These are phyloP conservation scores for Epichloe baconii DNA, from an alignment of 2,329 filamentous ascomycete species.

Conservation along the genomic window DNA sequence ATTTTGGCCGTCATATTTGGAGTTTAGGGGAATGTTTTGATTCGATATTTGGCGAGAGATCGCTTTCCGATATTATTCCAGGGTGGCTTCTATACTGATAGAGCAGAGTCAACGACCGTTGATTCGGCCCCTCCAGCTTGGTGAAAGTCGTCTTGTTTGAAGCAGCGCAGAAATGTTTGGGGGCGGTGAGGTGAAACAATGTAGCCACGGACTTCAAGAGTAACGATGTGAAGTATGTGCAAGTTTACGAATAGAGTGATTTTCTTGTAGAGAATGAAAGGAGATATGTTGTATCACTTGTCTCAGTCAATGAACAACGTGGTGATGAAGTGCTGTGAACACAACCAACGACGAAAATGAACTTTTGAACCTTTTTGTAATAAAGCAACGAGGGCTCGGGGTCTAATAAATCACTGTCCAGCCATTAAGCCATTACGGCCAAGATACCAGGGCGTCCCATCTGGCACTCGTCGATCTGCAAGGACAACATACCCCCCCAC, in stretches of 20 bases:
- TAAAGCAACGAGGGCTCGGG: background rate
- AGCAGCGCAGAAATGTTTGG: no score
- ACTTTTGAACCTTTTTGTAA: background rate
- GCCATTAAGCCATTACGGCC: background rate
- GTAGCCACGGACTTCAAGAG: no score
- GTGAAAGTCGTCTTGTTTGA: no score
- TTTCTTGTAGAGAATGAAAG: background rate
- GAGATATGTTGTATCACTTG: no score
- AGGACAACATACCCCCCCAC: background rate
- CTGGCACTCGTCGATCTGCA: conserved; percentile 7
- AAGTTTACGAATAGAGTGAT: background rate
- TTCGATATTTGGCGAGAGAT: background rate
- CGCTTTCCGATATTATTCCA: background rate
- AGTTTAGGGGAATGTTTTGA: background rate
- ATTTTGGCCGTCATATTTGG: conserved; percentile 2
- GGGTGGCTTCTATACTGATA: background rate
- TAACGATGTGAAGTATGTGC: background rate
- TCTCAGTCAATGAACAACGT: background rate
- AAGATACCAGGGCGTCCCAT: conserved; percentile 3
- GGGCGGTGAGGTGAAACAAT: no score
- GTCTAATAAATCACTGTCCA: conserved; percentile 5
- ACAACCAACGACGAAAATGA: background rate
- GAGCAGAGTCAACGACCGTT: no score
- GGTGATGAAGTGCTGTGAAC: background rate
- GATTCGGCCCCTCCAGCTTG: no score